Evolutionary conservation across 441 rosid genomes (phyloP).

Genomic region (Euphorbia celastroides): DNA sequence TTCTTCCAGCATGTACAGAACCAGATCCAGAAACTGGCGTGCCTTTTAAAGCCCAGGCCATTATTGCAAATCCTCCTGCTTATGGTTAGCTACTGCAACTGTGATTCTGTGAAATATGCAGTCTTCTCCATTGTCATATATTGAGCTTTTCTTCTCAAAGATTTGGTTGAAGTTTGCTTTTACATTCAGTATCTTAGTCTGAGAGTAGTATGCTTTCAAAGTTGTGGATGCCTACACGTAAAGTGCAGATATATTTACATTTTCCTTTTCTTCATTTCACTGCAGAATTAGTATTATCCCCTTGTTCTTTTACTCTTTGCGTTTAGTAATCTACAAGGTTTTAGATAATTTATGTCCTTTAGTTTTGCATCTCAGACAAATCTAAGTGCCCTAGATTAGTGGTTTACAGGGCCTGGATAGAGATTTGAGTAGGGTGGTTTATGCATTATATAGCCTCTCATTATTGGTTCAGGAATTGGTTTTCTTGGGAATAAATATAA

Average conservation of each 20-base stretch:
- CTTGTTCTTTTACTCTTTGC: no score
- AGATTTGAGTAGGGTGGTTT: not conserved
- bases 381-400: not conserved
- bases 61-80: slow-evolving; percentile 97
- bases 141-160: not conserved
- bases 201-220: not conserved
- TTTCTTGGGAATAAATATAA: no score
- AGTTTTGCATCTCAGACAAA: not conserved
- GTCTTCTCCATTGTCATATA: not conserved
- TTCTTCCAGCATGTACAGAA: slow-evolving; percentile 92
- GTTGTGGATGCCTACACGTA: slow-evolving; percentile 3
- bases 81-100: slow-evolving; percentile 48
- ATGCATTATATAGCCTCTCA: not conserved
- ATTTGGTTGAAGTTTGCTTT: not conserved
- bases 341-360: not conserved
- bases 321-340: not conserved
- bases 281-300: no score
- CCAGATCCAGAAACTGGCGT: slow-evolving; percentile 72
- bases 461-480: not conserved
- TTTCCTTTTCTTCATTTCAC: slow-evolving; percentile 4
- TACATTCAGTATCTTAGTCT: not conserved
- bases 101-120: not conserved
- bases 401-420: not conserved
- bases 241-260: not conserved
- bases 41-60: slow-evolving; percentile 90